A percentile compares a stretch with the other conserved stretches of the same genome.
Conservation (phyloP, 2,329 filamentous ascomycete genomes). For the Pseudocercospora musae region DNA sequence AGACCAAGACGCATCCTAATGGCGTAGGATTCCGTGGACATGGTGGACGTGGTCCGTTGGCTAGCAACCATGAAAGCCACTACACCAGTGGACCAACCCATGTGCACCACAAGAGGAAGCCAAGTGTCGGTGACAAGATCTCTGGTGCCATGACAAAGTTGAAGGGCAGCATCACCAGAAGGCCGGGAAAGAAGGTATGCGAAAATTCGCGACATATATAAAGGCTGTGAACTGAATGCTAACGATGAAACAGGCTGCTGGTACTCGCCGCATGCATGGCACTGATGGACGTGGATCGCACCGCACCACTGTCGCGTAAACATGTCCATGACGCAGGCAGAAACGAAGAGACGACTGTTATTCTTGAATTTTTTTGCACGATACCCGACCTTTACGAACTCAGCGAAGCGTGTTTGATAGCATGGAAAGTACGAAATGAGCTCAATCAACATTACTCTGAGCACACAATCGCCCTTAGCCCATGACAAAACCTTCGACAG, state of each 20-base stretch:
- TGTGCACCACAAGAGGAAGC: slow-evolving; percentile 62
- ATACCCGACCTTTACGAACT: not conserved
- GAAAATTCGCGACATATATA: not conserved
- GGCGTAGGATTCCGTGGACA: slow-evolving; percentile 27
- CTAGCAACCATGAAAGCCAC: slow-evolving; percentile 24
- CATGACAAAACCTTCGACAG: no score
- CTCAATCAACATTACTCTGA: no score
- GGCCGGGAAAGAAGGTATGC: slow-evolving; percentile 66
- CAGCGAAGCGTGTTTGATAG: not conserved
- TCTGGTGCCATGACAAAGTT: slow-evolving; percentile 72
- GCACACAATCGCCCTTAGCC: no score
- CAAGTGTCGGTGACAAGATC: slow-evolving; percentile 70
- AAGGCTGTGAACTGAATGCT: not conserved
- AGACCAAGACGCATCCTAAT: slow-evolving; percentile 32
- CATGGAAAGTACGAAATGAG: not conserved
- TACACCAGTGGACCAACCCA: slow-evolving; percentile 37
- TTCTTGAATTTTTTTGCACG: not conserved
- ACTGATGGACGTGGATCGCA: slow-evolving; percentile 33
- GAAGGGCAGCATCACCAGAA: slow-evolving; percentile 64
- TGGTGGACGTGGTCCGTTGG: slow-evolving; percentile 25
- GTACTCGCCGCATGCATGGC: slow-evolving; percentile 36
- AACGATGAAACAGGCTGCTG: slow-evolving; percentile 28
- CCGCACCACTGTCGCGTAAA: not conserved
- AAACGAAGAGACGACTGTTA: not conserved
- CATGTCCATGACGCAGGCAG: no score